phyloP scores from a whole-genome alignment of 2,329 filamentous ascomycete genomes.

The Mollisiaceae sp. region DNA sequence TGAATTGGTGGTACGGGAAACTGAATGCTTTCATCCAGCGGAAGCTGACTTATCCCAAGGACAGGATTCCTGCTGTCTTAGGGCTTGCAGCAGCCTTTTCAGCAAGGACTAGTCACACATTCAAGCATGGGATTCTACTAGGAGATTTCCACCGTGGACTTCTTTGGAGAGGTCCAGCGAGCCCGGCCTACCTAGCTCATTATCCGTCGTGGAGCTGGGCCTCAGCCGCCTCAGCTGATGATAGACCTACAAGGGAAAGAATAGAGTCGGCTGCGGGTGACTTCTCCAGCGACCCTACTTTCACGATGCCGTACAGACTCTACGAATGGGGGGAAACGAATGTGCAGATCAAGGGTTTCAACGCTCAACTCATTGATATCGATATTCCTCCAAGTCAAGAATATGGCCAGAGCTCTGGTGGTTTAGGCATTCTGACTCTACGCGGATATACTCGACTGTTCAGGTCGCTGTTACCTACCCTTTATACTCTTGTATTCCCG shows the following conservation, averaged over 20 bases:
- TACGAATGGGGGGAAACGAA: neutral
- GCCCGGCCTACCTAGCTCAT: neutral
- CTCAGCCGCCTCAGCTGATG: neutral
- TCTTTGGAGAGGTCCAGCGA: neutral
- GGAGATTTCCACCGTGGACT: neutral
- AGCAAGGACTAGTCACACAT: neutral
- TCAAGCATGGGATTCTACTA: neutral
- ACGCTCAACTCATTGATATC: neutral
- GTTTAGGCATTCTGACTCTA: neutral
- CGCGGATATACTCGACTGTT: neutral
- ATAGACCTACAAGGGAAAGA: neutral
- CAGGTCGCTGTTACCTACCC: neutral
- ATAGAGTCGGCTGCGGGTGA: no score
- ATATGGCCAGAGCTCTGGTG: neutral
- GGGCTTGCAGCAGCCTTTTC: neutral
- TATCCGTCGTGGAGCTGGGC: neutral
- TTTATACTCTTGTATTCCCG: neutral
- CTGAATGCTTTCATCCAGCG: neutral
- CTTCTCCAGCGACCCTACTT: no score
- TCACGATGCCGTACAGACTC: no score
- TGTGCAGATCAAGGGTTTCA: neutral
- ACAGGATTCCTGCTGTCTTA: neutral
- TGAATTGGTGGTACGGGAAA: neutral
- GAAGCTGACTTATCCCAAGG: neutral
- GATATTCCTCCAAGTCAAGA: neutral